A percentile compares a stretch with the other conserved stretches of the same genome.
phyloP scores from a whole-genome alignment of 2,329 filamentous ascomycete species.

The Apiospora malaysiana region DNA sequence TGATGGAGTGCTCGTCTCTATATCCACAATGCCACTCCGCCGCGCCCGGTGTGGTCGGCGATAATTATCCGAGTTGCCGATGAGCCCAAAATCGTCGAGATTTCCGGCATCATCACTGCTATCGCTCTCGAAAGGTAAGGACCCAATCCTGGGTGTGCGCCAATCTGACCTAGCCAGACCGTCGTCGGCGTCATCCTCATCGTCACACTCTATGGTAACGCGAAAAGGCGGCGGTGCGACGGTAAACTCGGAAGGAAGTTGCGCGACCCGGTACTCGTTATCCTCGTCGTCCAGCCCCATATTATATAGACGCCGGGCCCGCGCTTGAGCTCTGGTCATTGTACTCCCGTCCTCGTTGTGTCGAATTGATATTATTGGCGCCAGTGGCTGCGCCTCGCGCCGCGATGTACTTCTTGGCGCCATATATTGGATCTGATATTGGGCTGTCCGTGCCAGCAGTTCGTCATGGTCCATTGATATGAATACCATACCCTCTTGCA shows the following conservation, averaged over 20 bases:
- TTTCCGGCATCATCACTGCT: conserved; percentile 46
- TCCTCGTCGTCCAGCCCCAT: conserved; percentile 50
- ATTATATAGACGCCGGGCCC: conserved; percentile 52
- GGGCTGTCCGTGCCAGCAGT: conserved; percentile 72
- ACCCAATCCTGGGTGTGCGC: conserved; percentile 56
- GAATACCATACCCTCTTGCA: conserved; percentile 92
- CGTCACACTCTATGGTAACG: conserved; percentile 65
- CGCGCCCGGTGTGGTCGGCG: conserved; percentile 36
- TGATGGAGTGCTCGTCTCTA: conserved; percentile 47
- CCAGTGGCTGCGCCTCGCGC: conserved; percentile 36
- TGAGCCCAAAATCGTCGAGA: conserved; percentile 41
- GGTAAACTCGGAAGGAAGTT: conserved; percentile 63
- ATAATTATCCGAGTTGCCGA: conserved; percentile 31
- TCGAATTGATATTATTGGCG: conserved; percentile 56
- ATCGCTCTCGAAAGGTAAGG: conserved; percentile 60
- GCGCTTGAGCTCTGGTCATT: conserved; percentile 50
- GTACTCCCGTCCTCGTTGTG: conserved; percentile 59
- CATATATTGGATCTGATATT: conserved; percentile 75
- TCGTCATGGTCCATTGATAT: conserved; percentile 85
- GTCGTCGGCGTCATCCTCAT: conserved; percentile 62
- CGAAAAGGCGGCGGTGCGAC: conserved; percentile 54
- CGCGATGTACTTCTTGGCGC: conserved; percentile 34
- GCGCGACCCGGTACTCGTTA: conserved; percentile 54
- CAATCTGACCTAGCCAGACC: conserved; percentile 38
- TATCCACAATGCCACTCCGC: conserved; percentile 43